A percentile compares a stretch with the other conserved stretches of the same genome.
Conservation (phyloP, 2,329 filamentous ascomycete species). For the Fusarium heterosporum region DNA sequence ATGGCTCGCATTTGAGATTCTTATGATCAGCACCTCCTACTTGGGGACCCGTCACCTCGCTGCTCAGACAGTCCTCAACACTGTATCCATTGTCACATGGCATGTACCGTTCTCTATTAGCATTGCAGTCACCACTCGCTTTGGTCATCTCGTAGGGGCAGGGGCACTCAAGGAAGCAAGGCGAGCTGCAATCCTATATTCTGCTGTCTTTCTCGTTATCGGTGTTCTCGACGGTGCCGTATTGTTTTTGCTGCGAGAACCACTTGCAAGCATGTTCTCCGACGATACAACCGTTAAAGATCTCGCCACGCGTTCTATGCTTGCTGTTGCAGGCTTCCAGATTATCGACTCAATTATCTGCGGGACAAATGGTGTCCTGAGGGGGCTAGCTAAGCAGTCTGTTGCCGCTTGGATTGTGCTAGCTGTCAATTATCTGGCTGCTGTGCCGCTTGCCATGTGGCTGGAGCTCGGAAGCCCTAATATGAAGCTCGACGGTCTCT, state of each 20-base stretch:
- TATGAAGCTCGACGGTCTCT: slow-evolving; percentile 44
- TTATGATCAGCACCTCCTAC: slow-evolving; percentile 60
- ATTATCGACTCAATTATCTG: slow-evolving; percentile 37
- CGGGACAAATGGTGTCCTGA: slow-evolving; percentile 38
- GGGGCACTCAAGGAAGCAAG: slow-evolving; percentile 35
- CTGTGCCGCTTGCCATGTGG: slow-evolving; percentile 39
- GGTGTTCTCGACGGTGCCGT: slow-evolving; percentile 33
- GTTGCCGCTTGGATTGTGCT: slow-evolving; percentile 39
- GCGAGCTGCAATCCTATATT: slow-evolving; percentile 27
- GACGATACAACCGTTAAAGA: slow-evolving; percentile 31
- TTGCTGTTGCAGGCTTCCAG: slow-evolving; percentile 36
- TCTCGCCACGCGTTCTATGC: slow-evolving; percentile 28
- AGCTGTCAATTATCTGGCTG: slow-evolving; percentile 36
- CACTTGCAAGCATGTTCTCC: slow-evolving; percentile 34
- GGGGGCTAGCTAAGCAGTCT: slow-evolving; percentile 37
- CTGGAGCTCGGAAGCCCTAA: slow-evolving; percentile 33
- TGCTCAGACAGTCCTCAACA: slow-evolving; percentile 56
- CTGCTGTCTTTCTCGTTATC: slow-evolving; percentile 28
- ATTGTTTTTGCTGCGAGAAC: slow-evolving; percentile 27
- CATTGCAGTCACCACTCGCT: slow-evolving; percentile 56
- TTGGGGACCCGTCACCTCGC: slow-evolving; percentile 57
- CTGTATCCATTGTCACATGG: slow-evolving; percentile 56
- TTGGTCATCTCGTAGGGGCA: slow-evolving; percentile 58
- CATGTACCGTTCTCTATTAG: slow-evolving; percentile 58
- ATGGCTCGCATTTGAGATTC: slow-evolving; percentile 59